Base-by-base conservation (phyloP, 352 stramenopile genomes). In the Globisporangium recalcitrans region DNA sequence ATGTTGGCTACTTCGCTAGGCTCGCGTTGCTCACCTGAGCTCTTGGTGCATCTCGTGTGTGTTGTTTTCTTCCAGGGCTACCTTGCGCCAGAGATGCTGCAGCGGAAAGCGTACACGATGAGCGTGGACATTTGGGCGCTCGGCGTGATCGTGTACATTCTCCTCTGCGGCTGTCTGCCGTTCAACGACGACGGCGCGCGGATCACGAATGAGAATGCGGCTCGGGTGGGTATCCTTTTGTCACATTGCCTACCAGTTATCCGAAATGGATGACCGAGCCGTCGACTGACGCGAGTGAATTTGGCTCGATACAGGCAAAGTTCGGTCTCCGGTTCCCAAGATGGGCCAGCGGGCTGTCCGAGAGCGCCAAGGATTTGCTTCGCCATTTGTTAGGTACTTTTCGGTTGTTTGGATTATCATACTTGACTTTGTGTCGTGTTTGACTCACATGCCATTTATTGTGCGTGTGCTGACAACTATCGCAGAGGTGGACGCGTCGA, bases 41-140 rank as follows among this genome's bases (percentile, higher is more conserved):
- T 44, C 9, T 4, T 44, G 36, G 0, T 9, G 31, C 24, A 53
- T 34, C 16, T 24, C 8, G 27, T 9, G 9, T 63, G 29, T n/a
- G 9, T 36, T 54, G n/a, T 53, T 1, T 34, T 16, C 42, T 21
- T n/a, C 3, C 29, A 96, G 70, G 97, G 97, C 11, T 99, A 99
- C 69, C 75, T 99, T 0, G 96, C 97, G 0, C 97, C 97, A 5
- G 97, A 99, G 69, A 99, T 99, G 96, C 80, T 99, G 48, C 96
- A 98, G 72, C 90, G 97, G 2, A 79, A 98, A 70, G 87, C 95
- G 44, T 99, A 99, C 74, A 98, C 88, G 29, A 97, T 98, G 70
- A 91, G 87, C 1, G 95, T 99, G 13, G 97, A 99, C 73, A 97
- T 98, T 64, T 99, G 97, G 97, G 96, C 97, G 4, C 78, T 99